phyloP scores from a whole-genome alignment of 768 basidiomycete genomes.

The Macrolepiota fuliginosa region DNA sequence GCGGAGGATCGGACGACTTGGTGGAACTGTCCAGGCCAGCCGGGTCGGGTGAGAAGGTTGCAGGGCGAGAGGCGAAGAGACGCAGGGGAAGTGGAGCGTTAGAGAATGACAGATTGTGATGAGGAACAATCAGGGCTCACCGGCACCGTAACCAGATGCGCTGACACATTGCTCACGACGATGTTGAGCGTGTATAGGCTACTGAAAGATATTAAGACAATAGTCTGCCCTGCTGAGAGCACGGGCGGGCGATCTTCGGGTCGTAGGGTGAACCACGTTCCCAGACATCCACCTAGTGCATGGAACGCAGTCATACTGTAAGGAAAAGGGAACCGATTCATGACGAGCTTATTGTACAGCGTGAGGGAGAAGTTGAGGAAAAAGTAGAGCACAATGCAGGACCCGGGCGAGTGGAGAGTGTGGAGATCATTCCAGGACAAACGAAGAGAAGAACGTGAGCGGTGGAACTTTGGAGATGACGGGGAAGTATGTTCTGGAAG shows the following conservation, averaged over 20 bases:
- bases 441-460: background rate
- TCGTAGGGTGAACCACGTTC: constrained; percentile 66
- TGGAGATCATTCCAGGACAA: background rate
- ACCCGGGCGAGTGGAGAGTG: constrained; percentile 20
- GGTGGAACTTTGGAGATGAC: background rate
- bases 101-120: background rate
- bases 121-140: constrained; percentile 42
- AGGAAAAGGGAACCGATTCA: constrained; percentile 92
- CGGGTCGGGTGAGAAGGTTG: background rate
- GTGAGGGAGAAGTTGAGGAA: constrained; percentile 89
- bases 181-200: constrained; percentile 93
- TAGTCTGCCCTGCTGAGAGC: constrained; percentile 51
- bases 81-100: constrained; percentile 2
- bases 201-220: constrained; percentile 79
- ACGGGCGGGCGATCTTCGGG: constrained; percentile 15
- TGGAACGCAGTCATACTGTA: constrained; percentile 94
- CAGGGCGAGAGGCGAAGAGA: too few species aligned
- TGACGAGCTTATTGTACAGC: constrained; percentile 91
- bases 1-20: constrained; percentile 94
- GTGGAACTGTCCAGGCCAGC: constrained; percentile 66
- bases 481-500: constrained; percentile 8
- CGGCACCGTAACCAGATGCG: constrained; percentile 86
- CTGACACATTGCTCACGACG: constrained; percentile 87
- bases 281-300: constrained; percentile 80
- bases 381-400: constrained; percentile 85